Evolutionary conservation across 2,329 filamentous ascomycete genomes (phyloP), one percentile per base, ranked within the genome.

Genomic region (Ophiostoma quercus): DNA sequence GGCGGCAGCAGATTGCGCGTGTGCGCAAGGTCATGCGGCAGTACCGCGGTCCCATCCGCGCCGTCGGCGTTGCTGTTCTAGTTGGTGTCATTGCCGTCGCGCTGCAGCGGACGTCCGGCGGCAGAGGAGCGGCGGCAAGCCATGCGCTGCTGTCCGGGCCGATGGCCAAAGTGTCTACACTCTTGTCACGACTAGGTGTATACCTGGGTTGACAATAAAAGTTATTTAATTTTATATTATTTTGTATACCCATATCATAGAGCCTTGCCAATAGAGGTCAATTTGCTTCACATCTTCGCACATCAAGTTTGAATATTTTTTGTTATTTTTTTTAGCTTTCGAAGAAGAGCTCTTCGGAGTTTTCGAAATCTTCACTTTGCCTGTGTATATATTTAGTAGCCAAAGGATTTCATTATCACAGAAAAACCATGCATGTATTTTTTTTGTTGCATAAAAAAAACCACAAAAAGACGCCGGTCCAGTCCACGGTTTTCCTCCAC

Each of bases 11-110:
- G 12, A 73, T 84, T 37, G 80, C 80, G 66, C 78, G 83, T 34
- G 34, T 72, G n/a, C 68, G 67, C 19, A 41, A 54, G 16, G 7
- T 71, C 14, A 74, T 90, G 32, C 88, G 87, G 85, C 82, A 81
- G 73, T 90, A 95, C 79, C 84, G 90, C 68, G 83, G 85, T 71
- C 87, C 91, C 0, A 85, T 85, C 62, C 82, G 85, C 19, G 85
- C 86, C 34, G 80, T 88, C 66, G 89, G 86, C 37, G 78, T 88
- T 68, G 88, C 92, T 32, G 78, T 95, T 34, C 76, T 90, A 6
- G 84, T 94, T 66, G 91, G 87, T 37, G 79, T 88, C 32, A 74
- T 91, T 69, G 91, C 92, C 8, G 81, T 92, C 71, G 91, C 89
- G 78, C 77, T 93, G 72, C 84, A 87, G 68, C 87, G 81, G 70